Conservation (phyloP, 2,329 filamentous ascomycete genomes). For the Pseudogymnoascus sp. region DNA sequence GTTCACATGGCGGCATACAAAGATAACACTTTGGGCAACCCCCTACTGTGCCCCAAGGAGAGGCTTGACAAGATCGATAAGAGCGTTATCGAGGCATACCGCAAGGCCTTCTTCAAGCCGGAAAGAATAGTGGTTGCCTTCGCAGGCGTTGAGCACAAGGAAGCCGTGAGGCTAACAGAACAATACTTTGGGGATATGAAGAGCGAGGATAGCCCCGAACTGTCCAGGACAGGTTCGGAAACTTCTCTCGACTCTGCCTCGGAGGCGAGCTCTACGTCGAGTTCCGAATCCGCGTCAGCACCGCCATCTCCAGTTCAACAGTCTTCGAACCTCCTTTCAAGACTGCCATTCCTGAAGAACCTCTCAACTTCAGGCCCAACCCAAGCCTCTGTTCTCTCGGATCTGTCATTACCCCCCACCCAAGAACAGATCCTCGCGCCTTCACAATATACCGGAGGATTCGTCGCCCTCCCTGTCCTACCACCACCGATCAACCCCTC, state of each 20-base stretch:
- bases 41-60: constrained; percentile 82
- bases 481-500: constrained; percentile 71
- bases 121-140: constrained; percentile 93
- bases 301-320: constrained; percentile 38
- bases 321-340: constrained; percentile 65
- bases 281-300: constrained; percentile 30
- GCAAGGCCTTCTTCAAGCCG: constrained; percentile 76
- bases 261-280: constrained; percentile 26
- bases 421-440: constrained; percentile 51
- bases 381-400: constrained; percentile 48
- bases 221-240: constrained; percentile 52
- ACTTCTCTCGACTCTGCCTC: constrained; percentile 41
- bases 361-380: constrained; percentile 66
- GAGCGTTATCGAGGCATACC: constrained; percentile 67
- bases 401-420: constrained; percentile 36
- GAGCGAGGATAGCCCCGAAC: constrained; percentile 38
- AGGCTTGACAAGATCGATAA: constrained; percentile 67
- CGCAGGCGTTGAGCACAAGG: constrained; percentile 75
- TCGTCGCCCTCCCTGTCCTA: constrained; percentile 74
- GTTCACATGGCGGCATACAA: constrained; percentile 94
- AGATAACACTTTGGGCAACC: constrained; percentile 92
- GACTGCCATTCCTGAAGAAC: constrained; percentile 84
- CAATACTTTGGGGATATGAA: constrained; percentile 91
- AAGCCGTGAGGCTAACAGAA: constrained; percentile 72
- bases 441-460: constrained; percentile 87